A percentile compares a stretch with the other conserved stretches of the same genome.
Conservation (phyloP, 1,139 yeast species). For the Yamadazyma membranifaciens region DNA sequence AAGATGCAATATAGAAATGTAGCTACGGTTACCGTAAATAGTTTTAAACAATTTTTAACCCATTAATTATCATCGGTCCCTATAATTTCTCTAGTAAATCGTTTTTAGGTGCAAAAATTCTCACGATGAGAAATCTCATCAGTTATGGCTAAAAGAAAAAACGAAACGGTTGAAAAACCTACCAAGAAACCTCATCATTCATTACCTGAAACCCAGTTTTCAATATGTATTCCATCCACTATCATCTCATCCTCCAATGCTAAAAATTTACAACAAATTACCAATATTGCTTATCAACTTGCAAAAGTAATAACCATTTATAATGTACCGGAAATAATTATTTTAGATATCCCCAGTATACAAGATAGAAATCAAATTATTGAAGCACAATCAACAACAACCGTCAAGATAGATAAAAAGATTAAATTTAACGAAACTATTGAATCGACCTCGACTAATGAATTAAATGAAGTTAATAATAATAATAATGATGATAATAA, state of each 20-base stretch:
- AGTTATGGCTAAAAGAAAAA: constrained; percentile 31
- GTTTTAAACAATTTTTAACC: neutral
- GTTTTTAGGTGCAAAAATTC: constrained; percentile 1
- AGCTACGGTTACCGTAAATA: neutral
- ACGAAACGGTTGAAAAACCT: constrained; percentile 22
- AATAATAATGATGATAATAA: neutral
- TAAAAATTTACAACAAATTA: constrained; percentile 66
- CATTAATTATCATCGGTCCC: neutral
- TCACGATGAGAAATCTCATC: constrained; percentile 4
- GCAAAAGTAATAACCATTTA: constrained; percentile 72
- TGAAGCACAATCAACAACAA: constrained; percentile 19
- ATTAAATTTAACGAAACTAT: constrained; percentile 12
- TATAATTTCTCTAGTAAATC: neutral
- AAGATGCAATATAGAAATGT: too few relatives aligned
- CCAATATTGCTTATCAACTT: constrained; percentile 71
- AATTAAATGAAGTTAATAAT: constrained; percentile 5
- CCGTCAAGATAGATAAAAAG: constrained; percentile 22
- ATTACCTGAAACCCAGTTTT: constrained; percentile 23
- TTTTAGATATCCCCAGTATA: constrained; percentile 49
- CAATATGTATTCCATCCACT: constrained; percentile 67
- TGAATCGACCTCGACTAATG: constrained; percentile 5
- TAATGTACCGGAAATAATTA: constrained; percentile 69
- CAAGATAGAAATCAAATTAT: constrained; percentile 16
- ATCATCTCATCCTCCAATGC: constrained; percentile 54
- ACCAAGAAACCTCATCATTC: constrained; percentile 35